A percentile compares a stretch with the other conserved stretches of the same genome.
These are phyloP conservation scores for Lentinula lateritia DNA, from an alignment of 768 basidiomycete species.

Conservation along the genomic window DNA sequence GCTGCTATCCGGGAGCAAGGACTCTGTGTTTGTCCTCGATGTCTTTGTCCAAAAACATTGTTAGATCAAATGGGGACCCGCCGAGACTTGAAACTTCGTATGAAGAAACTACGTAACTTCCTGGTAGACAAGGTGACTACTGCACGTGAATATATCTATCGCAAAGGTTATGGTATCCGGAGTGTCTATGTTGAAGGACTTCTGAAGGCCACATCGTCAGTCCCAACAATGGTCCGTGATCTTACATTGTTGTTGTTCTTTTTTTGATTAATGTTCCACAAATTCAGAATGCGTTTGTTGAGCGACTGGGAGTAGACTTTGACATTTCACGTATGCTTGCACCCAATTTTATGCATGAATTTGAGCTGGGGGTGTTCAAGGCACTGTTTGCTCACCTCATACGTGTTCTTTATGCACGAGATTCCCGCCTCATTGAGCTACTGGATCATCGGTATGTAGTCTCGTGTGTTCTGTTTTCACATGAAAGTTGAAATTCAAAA, in stretches of 20 bases:
- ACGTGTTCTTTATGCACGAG: constrained; percentile 23
- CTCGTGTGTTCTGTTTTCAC: constrained; percentile 1
- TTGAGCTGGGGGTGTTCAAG: constrained; percentile 37
- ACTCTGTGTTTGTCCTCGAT: constrained; percentile 23
- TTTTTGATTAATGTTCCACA: neutral
- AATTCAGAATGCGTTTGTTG: constrained; percentile 22
- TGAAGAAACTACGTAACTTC: neutral
- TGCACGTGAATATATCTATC: constrained; percentile 11
- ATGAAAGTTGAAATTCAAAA: constrained; percentile 2
- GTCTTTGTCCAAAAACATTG: constrained; percentile 12
- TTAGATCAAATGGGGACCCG: constrained; percentile 20
- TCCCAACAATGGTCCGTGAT: constrained; percentile 9
- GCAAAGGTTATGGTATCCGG: neutral
- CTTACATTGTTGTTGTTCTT: neutral
- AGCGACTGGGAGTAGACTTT: constrained; percentile 14
- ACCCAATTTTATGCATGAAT: constrained; percentile 31
- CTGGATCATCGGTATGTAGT: constrained; percentile 24
- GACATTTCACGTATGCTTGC: constrained; percentile 22
- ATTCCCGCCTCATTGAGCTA: constrained; percentile 17
- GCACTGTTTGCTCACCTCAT: constrained; percentile 29
- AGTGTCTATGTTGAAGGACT: constrained; percentile 7
- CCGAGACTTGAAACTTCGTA: constrained; percentile 4
- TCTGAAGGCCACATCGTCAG: constrained; percentile 11
- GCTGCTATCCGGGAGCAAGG: constrained; percentile 18
- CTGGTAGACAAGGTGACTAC: neutral